phyloP scores from a whole-genome alignment of 2,329 filamentous ascomycete species.

The Fusarium sp. region DNA sequence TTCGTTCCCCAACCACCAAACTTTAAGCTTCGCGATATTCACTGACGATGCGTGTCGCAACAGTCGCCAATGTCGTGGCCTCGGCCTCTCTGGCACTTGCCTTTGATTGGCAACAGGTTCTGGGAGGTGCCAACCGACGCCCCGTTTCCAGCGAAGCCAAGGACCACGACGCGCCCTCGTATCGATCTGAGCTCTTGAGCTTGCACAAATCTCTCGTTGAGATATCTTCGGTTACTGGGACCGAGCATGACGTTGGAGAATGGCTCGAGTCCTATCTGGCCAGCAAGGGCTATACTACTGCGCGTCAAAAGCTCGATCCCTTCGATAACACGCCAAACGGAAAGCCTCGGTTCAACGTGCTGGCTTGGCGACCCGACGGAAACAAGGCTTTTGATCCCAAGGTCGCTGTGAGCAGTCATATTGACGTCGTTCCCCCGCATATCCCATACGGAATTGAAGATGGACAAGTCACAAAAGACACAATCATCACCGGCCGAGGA shows the following conservation, averaged over 20 bases:
- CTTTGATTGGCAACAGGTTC: constrained; percentile 22
- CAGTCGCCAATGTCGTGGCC: constrained; percentile 17
- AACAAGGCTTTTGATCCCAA: constrained; percentile 58
- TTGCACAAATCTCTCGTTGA: constrained; percentile 80
- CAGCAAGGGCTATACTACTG: constrained; percentile 54
- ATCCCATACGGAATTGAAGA: constrained; percentile 71
- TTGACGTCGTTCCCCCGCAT: constrained; percentile 79
- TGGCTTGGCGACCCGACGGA: constrained; percentile 67
- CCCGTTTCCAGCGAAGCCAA: constrained; percentile 8
- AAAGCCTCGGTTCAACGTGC: constrained; percentile 70
- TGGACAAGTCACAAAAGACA: constrained; percentile 54
- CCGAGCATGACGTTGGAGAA: constrained; percentile 73
- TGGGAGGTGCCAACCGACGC: constrained; percentile 7
- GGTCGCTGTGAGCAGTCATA: constrained; percentile 79
- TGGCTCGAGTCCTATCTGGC: constrained; percentile 75
- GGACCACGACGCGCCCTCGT: constrained; percentile 44
- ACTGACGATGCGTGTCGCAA: constrained; percentile 27
- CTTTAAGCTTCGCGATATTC: constrained; percentile 10
- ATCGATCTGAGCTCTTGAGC: constrained; percentile 66
- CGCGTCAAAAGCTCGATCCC: constrained; percentile 53
- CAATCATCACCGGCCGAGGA: constrained; percentile 75
- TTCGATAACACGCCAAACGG: constrained; percentile 44
- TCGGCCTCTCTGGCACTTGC: constrained; percentile 25
- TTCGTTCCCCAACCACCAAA: constrained; percentile 13
- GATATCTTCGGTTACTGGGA: constrained; percentile 74